Percentiles rank a stretch among this genome's conserved stretches.
Conservation (phyloP, 345 rosid genomes). For the Erucastrum elatum region DNA sequence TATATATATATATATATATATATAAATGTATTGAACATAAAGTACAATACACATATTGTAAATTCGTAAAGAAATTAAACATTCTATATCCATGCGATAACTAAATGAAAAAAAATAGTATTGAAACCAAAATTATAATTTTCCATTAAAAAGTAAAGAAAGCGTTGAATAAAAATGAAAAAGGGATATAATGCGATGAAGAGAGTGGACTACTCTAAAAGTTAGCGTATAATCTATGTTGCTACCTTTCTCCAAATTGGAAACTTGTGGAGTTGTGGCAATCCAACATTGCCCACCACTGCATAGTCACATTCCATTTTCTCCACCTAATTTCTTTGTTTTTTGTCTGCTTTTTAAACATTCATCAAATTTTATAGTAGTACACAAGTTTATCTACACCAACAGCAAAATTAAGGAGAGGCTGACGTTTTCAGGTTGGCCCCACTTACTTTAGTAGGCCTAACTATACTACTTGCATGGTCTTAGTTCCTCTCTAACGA, state of each 20-base stretch:
- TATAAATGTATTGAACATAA: neutral
- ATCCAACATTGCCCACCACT: conserved; percentile 31
- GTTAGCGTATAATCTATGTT: conserved; percentile 10
- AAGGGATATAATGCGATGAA: neutral
- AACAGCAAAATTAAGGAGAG: neutral
- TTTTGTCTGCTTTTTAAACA: neutral
- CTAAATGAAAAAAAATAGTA: neutral
- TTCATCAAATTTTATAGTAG: conserved; percentile 11
- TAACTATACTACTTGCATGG: conserved; percentile 2
- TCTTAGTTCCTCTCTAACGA: conserved; percentile 15
- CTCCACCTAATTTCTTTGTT: neutral
- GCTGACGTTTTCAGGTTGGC: conserved; percentile 1
- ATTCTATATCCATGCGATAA: neutral
- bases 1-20: too few relatives aligned
- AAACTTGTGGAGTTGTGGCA: conserved; percentile 34
- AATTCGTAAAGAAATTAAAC: neutral
- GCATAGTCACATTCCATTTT: conserved; percentile 38
- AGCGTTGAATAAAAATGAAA: neutral
- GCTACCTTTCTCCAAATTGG: neutral
- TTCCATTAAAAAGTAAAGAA: neutral
- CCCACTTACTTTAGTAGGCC: conserved; percentile 4
- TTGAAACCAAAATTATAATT: neutral
- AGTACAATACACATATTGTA: neutral
- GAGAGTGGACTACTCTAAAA: neutral
- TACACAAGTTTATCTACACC: conserved; percentile 25